Conservation (phyloP, 1,139 yeast genomes). For the Pichia cactophila region DNA sequence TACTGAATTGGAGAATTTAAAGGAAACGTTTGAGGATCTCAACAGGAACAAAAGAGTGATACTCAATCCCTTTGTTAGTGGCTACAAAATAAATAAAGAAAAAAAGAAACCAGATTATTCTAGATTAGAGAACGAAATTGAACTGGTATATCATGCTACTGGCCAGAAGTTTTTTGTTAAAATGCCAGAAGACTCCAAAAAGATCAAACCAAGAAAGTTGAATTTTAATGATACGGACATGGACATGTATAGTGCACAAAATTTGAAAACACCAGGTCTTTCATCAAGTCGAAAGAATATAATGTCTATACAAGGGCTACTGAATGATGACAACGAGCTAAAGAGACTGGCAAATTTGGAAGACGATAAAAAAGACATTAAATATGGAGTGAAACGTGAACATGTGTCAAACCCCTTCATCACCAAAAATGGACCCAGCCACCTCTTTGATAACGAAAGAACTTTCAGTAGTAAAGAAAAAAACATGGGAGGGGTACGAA, state of each 20-base stretch:
- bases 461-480: background rate
- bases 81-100: background rate
- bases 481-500: background rate
- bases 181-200: slow-evolving; percentile 18
- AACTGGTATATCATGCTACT: slow-evolving; percentile 23
- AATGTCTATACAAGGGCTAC: slow-evolving; percentile 9
- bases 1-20: slow-evolving; percentile 13
- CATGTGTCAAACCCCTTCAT: slow-evolving; percentile 21
- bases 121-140: slow-evolving; percentile 22
- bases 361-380: background rate
- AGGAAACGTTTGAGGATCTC: slow-evolving; percentile 10
- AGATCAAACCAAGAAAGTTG: slow-evolving; percentile 21
- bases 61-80: slow-evolving; percentile 20
- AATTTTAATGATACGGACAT: slow-evolving; percentile 1
- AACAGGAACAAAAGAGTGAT: background rate
- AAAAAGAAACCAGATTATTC: slow-evolving; percentile 9
- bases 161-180: slow-evolving; percentile 20
- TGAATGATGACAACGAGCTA: background rate
- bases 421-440: background rate
- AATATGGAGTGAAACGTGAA: slow-evolving; percentile 15
- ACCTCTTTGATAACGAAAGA: background rate
- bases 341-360: background rate
- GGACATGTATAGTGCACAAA: background rate
- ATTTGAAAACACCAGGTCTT: background rate
- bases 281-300: background rate